Percentiles rank a stretch among this genome's conserved stretches.
These are phyloP conservation scores for Rehmannia glutinosa DNA, from an alignment of 257 asterid species.

Conservation along the genomic window DNA sequence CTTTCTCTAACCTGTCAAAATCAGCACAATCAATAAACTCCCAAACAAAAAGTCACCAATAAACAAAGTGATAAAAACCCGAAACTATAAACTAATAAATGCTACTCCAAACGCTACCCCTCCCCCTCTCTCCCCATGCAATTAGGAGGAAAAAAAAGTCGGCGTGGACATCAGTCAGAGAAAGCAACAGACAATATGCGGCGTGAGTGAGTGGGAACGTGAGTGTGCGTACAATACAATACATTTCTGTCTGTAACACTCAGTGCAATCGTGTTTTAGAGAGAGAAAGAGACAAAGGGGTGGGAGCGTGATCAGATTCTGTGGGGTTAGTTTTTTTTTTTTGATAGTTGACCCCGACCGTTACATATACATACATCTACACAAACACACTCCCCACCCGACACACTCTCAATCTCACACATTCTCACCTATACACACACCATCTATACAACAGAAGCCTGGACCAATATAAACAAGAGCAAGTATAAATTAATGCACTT, in stretches of 20 bases:
- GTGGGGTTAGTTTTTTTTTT: slow-evolving; percentile 64
- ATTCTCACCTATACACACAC: slow-evolving; percentile 21
- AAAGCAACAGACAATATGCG: slow-evolving; percentile 55
- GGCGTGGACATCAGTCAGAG: slow-evolving; percentile 38
- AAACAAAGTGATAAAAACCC: slow-evolving; percentile 14
- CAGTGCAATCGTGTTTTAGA: slow-evolving; percentile 22
- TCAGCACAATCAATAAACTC: slow-evolving; percentile 29
- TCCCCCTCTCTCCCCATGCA: slow-evolving; percentile 23
- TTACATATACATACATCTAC: slow-evolving; percentile 34
- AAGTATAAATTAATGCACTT: slow-evolving; percentile 16
- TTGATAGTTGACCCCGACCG: slow-evolving; percentile 86
- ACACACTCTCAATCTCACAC: slow-evolving; percentile 23
- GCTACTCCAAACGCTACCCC: slow-evolving; percentile 11
- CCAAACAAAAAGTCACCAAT: slow-evolving; percentile 19
- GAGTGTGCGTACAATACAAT: slow-evolving; percentile 28
- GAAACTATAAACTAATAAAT: slow-evolving; percentile 24
- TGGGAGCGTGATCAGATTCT: slow-evolving; percentile 72
- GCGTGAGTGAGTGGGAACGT: slow-evolving; percentile 28
- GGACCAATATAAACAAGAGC: slow-evolving; percentile 20
- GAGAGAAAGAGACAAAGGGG: slow-evolving; percentile 35
- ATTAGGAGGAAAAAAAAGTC: slow-evolving; percentile 29
- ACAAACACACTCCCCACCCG: slow-evolving; percentile 17
- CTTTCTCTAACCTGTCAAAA: slow-evolving; percentile 62
- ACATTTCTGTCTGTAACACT: slow-evolving; percentile 27
- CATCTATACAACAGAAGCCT: slow-evolving; percentile 17